Evolutionary conservation across 176 grass and related monocot species (phyloP).

Genomic region (Microstegium vimineum): DNA sequence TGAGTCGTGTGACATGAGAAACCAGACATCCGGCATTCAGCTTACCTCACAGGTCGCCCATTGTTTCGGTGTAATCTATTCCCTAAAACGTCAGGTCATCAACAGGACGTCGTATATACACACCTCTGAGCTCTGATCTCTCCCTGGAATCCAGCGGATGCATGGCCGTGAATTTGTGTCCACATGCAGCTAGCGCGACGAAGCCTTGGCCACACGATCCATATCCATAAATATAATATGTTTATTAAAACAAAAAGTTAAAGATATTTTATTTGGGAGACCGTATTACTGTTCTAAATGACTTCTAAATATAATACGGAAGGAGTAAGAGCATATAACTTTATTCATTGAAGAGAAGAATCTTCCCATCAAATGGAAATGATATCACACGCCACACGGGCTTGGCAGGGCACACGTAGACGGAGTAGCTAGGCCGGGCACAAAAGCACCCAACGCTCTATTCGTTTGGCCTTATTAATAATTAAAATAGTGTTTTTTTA

Average conservation of each 20-base stretch:
- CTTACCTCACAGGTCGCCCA: constrained; percentile 11
- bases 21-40: constrained; percentile 6
- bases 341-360: not conserved
- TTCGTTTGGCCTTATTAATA: too few species aligned
- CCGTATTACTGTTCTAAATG: too few species aligned
- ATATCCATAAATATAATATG: too few species aligned
- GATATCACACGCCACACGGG: not conserved
- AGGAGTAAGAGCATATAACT: too few species aligned
- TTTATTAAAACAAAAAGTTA: too few species aligned
- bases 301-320: too few species aligned
- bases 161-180: constrained; percentile 34
- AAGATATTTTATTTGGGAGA: too few species aligned
- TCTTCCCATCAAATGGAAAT: constrained; percentile 8
- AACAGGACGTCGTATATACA: not conserved
- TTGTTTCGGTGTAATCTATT: not conserved
- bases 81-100: constrained; percentile 5
- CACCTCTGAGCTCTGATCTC: not conserved
- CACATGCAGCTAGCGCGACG: constrained; percentile 7
- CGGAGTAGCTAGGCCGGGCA: too few species aligned
- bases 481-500: too few species aligned
- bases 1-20: not conserved
- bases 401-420: not conserved
- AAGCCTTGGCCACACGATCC: not conserved
- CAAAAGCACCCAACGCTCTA: too few species aligned
- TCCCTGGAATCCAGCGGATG: constrained; percentile 16